Evolutionary conservation across 257 asterid species (phyloP).

Genomic region (Solanum boliviense): DNA sequence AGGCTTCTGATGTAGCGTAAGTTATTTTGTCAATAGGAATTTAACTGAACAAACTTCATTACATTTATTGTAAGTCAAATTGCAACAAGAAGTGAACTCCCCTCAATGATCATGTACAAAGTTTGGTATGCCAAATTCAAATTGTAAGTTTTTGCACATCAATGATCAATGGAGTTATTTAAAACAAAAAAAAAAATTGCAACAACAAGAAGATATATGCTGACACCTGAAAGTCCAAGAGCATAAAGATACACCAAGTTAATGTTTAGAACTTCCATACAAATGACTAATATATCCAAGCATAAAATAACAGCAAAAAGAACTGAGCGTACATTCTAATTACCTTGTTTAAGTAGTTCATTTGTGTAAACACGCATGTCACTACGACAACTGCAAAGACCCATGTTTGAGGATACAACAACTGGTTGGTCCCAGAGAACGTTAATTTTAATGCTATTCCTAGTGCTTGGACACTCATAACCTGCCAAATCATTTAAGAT

Average conservation of each 20-base stretch:
- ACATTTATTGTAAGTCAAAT: not conserved
- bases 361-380: conserved; percentile 32
- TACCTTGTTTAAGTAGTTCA: conserved; percentile 45
- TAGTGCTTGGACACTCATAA: conserved; percentile 43
- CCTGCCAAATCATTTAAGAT: conserved; percentile 12
- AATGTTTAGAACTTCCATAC: not conserved
- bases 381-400: conserved; percentile 16
- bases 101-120: too few species aligned
- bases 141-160: too few species aligned
- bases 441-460: conserved; percentile 45
- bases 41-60: not conserved
- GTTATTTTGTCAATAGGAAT: not conserved
- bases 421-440: conserved; percentile 32
- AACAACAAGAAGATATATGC: not conserved
- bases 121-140: too few species aligned
- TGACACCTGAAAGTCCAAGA: not conserved
- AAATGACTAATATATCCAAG: not conserved
- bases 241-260: not conserved
- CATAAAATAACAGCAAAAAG: not conserved
- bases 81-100: not conserved
- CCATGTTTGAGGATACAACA: conserved; percentile 46
- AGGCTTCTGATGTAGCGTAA: not conserved
- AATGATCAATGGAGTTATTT: too few species aligned
- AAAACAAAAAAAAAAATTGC: not conserved
- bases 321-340: not conserved